phyloP scores from a whole-genome alignment of 192 early-diverging fungal species.

The Entrophospora sp. region DNA sequence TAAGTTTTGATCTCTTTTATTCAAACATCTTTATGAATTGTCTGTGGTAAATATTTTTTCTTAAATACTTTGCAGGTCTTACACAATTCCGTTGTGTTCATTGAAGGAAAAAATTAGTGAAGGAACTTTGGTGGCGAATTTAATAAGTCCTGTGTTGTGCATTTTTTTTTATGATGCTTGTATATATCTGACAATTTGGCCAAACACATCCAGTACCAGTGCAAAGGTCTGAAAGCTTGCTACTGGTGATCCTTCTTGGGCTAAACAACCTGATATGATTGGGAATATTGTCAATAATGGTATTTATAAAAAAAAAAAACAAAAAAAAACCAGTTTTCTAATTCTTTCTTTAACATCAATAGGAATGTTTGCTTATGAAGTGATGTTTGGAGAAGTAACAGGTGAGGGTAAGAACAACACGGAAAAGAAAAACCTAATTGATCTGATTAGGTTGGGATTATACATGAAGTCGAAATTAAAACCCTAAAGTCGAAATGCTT shows the following conservation, averaged over 20 bases:
- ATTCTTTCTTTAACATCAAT: slow-evolving; percentile 7
- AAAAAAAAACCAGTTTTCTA: slow-evolving; percentile 4
- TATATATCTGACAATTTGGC: slow-evolving; percentile 7
- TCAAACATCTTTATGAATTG: background rate
- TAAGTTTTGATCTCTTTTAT: background rate
- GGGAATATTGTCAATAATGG: slow-evolving; percentile 11
- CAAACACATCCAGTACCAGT: slow-evolving; percentile 15
- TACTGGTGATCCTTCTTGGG: slow-evolving; percentile 9
- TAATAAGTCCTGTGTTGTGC: slow-evolving; percentile 13
- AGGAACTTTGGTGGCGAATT: slow-evolving; percentile 17
- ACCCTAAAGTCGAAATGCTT: too few species aligned
- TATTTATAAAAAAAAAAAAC: slow-evolving; percentile 13
- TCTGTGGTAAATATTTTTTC: background rate
- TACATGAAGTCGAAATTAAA: too few species aligned
- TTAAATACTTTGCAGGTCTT: slow-evolving; percentile 1
- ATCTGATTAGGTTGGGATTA: slow-evolving; percentile 13
- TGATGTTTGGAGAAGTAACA: slow-evolving; percentile 17
- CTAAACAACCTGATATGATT: slow-evolving; percentile 20
- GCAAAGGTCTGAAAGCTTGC: slow-evolving; percentile 19
- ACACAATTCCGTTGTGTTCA: background rate
- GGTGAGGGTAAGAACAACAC: slow-evolving; percentile 14
- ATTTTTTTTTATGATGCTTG: slow-evolving; percentile 14
- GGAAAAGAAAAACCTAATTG: slow-evolving; percentile 16
- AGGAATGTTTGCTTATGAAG: slow-evolving; percentile 6
- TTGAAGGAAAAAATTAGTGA: slow-evolving; percentile 14